A percentile compares a stretch with the other conserved stretches of the same genome.
Conservation (phyloP, 2,329 filamentous ascomycete genomes). For the Plenodomus tracheiphilus region DNA sequence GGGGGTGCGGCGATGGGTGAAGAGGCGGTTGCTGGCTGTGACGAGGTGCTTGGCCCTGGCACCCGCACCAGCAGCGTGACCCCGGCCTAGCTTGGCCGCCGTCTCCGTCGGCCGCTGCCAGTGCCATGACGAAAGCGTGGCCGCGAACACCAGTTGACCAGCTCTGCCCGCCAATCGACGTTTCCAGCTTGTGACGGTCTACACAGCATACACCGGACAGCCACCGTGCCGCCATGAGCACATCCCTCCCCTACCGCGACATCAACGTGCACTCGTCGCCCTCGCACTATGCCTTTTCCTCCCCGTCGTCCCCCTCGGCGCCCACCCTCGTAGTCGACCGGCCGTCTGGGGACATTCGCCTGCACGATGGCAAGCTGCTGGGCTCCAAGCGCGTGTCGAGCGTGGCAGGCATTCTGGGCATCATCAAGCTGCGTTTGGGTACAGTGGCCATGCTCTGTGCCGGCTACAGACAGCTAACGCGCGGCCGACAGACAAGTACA, state of each 20-base stretch:
- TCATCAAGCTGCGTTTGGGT: conserved; percentile 93
- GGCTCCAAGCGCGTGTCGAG: conserved; percentile 86
- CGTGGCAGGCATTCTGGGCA: conserved; percentile 90
- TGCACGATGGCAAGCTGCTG: conserved; percentile 77
- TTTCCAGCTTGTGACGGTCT: too few species aligned
- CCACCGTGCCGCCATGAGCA: conserved; percentile 48
- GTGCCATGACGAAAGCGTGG: conserved; percentile 28
- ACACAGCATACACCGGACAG: too few species aligned
- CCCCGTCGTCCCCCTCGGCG: conserved; percentile 87
- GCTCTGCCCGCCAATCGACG: too few species aligned
- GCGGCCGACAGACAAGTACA: conserved; percentile 75
- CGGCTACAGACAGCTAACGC: conserved; percentile 13
- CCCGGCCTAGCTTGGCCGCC: conserved; percentile 11
- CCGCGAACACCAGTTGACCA: background rate
- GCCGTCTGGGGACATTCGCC: conserved; percentile 84
- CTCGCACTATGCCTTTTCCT: conserved; percentile 94
- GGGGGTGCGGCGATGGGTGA: conserved; percentile 6
- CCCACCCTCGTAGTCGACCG: conserved; percentile 87
- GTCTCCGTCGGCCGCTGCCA: conserved; percentile 8
- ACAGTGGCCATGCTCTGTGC: conserved; percentile 21
- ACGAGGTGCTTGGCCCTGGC: conserved; percentile 16
- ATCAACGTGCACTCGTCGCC: conserved; percentile 94
- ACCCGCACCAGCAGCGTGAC: conserved; percentile 6
- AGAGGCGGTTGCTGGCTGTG: conserved; percentile 12
- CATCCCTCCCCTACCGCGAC: conserved; percentile 79